Conservation (phyloP, 2,329 filamentous ascomycete species). For the Apiospora sp. region DNA sequence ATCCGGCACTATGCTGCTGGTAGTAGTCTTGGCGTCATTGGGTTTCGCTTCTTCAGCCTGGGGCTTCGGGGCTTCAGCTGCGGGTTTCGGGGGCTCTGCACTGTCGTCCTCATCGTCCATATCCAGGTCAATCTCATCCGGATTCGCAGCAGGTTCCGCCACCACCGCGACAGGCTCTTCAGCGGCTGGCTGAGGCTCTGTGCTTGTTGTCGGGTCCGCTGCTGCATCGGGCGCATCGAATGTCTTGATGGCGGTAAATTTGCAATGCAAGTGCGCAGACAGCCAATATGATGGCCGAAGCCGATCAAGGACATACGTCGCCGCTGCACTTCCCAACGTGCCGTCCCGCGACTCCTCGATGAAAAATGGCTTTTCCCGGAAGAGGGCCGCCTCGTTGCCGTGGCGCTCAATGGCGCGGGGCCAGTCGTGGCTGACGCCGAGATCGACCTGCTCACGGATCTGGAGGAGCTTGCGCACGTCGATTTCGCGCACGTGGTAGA, state of each 20-base stretch:
- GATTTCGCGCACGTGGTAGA: slow-evolving; percentile 90
- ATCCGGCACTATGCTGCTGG: slow-evolving; percentile 57
- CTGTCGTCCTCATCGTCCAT: slow-evolving; percentile 55
- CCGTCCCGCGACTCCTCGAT: slow-evolving; percentile 78
- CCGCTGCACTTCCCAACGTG: slow-evolving; percentile 80
- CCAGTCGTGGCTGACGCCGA: slow-evolving; percentile 97
- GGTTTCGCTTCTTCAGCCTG: slow-evolving; percentile 30
- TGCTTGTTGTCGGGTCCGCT: neutral
- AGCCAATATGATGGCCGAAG: slow-evolving; percentile 91
- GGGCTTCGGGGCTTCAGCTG: slow-evolving; percentile 18
- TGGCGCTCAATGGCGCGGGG: slow-evolving; percentile 82
- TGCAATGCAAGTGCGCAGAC: slow-evolving; percentile 90
- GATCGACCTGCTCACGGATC: slow-evolving; percentile 84
- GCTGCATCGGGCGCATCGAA: slow-evolving; percentile 46
- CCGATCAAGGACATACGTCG: slow-evolving; percentile 80
- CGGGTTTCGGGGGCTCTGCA: neutral
- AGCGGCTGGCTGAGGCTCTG: slow-evolving; percentile 14
- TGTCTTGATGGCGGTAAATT: slow-evolving; percentile 76
- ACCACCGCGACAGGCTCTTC: neutral
- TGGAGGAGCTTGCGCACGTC: slow-evolving; percentile 91
- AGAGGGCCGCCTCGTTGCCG: slow-evolving; percentile 75
- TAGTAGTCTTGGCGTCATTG: slow-evolving; percentile 24
- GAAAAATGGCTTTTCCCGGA: slow-evolving; percentile 77
- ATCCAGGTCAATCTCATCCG: slow-evolving; percentile 76
- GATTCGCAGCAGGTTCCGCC: slow-evolving; percentile 53